Evolutionary conservation across 2,329 filamentous ascomycete genomes (phyloP).

Genomic region (Penicillium brasilianum): DNA sequence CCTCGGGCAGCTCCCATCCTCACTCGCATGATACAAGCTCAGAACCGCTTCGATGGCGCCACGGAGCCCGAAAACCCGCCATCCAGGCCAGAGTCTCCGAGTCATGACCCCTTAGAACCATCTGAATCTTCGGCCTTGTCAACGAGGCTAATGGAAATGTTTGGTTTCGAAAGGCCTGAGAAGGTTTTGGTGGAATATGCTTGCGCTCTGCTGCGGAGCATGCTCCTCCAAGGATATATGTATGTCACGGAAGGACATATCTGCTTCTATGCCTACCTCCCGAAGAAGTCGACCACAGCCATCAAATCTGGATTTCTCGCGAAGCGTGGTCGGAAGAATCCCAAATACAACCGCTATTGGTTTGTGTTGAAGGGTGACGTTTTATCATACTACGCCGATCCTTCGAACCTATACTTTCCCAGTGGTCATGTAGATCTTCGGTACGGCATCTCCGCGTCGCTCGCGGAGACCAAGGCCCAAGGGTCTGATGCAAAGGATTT

Average conservation of each 20-base stretch:
- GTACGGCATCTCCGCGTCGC: slow-evolving; percentile 84
- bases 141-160: slow-evolving; percentile 78
- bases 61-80: slow-evolving; percentile 27
- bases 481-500: slow-evolving; percentile 76
- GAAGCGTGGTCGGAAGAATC: slow-evolving; percentile 87
- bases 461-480: slow-evolving; percentile 71
- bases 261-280: slow-evolving; percentile 97
- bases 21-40: slow-evolving; percentile 76
- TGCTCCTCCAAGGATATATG: slow-evolving; percentile 90
- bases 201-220: slow-evolving; percentile 90
- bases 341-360: slow-evolving; percentile 89
- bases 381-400: slow-evolving; percentile 83
- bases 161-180: slow-evolving; percentile 79
- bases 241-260: slow-evolving; percentile 93
- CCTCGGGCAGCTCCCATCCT: slow-evolving; percentile 70
- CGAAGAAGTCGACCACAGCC: slow-evolving; percentile 79
- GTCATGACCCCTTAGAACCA: slow-evolving; percentile 55
- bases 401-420: slow-evolving; percentile 87
- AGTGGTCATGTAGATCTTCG: slow-evolving; percentile 89
- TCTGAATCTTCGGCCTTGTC: slow-evolving; percentile 64
- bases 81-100: slow-evolving; percentile 46
- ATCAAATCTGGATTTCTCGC: slow-evolving; percentile 86
- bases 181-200: slow-evolving; percentile 89
- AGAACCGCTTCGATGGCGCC: slow-evolving; percentile 60
- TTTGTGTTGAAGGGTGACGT: slow-evolving; percentile 92